phyloP scores from a whole-genome alignment of 306 rosid genomes.

The Vicia villosa region DNA sequence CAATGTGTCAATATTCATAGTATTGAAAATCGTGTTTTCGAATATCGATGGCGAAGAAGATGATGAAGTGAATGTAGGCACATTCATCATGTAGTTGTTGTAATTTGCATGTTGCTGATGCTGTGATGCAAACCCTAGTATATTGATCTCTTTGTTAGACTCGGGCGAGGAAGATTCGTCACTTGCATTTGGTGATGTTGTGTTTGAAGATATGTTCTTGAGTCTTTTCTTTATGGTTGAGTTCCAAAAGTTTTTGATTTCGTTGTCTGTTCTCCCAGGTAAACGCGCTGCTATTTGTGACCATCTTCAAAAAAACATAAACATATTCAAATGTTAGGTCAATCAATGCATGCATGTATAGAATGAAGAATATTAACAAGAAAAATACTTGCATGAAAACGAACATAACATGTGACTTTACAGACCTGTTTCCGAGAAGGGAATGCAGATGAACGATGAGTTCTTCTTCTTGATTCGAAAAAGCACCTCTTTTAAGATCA shows the following conservation, averaged over 20 bases:
- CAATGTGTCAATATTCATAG: constrained; percentile 50
- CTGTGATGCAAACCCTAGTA: constrained; percentile 40
- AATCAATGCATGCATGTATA: not conserved
- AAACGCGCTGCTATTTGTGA: constrained; percentile 94
- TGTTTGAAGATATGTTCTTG: constrained; percentile 56
- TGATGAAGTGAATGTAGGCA: constrained; percentile 52
- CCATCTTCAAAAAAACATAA: constrained; percentile 67
- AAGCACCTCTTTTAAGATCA: constrained; percentile 87
- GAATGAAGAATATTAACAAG: no score
- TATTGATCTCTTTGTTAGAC: constrained; percentile 39
- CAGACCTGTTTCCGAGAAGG: constrained; percentile 98
- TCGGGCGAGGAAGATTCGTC: constrained; percentile 61
- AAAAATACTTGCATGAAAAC: no score
- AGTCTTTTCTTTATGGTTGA: constrained; percentile 91
- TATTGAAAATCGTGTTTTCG: constrained; percentile 44
- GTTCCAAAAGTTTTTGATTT: constrained; percentile 95
- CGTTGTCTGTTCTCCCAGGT: constrained; percentile 93
- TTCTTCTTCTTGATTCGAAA: constrained; percentile 83
- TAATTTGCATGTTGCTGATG: constrained; percentile 43
- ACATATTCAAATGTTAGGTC: constrained; percentile 26
- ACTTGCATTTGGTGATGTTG: constrained; percentile 55
- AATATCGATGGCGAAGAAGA: constrained; percentile 17
- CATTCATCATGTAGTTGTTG: not conserved
- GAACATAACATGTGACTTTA: no score
- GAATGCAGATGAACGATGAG: constrained; percentile 85